Conservation (phyloP, 139 green algal genomes). For the Coccomyxa sp. region DNA sequence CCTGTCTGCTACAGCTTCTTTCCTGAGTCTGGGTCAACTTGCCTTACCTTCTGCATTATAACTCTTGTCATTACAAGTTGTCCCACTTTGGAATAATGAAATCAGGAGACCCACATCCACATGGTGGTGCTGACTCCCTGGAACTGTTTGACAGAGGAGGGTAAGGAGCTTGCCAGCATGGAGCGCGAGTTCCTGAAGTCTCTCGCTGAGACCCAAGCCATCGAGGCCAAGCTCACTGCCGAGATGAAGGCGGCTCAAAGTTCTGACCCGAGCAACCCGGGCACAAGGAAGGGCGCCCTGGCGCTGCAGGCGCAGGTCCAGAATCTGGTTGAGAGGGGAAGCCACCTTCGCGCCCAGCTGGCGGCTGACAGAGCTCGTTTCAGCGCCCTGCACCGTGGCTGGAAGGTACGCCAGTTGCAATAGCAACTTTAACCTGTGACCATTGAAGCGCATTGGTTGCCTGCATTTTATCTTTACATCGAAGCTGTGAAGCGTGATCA, state of each 20-base stretch:
- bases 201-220: conserved; percentile 18
- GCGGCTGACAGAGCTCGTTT: not conserved
- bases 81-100: no score
- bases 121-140: no score
- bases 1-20: no score
- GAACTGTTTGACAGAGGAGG: conserved; percentile 16
- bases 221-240: conserved; percentile 16
- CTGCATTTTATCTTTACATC: no score
- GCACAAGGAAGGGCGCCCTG: not conserved
- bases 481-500: no score
- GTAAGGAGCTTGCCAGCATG: conserved; percentile 18
- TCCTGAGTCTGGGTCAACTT: no score
- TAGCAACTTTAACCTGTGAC: no score
- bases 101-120: no score
- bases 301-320: not conserved
- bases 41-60: no score
- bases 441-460: no score
- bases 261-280: not conserved
- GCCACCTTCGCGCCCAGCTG: not conserved
- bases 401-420: no score
- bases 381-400: not conserved
- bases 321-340: not conserved
- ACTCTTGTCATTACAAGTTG: no score
- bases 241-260: not conserved
- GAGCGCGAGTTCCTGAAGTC: conserved; percentile 34